Base-by-base conservation (phyloP, 768 basidiomycete species). In the Dioszegia crocea region DNA sequence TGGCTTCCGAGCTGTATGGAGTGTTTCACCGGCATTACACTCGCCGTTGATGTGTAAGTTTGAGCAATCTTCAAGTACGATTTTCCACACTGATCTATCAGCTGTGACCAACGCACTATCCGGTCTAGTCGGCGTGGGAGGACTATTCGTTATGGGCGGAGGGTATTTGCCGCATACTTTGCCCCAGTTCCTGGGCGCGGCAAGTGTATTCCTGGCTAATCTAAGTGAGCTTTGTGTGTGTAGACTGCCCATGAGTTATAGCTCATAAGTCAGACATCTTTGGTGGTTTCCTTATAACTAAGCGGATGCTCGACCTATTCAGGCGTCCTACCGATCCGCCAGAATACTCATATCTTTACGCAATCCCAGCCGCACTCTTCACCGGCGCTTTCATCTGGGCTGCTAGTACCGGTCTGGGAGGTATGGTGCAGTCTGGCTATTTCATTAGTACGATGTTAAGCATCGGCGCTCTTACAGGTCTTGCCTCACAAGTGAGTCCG, bases 251-350 rank as follows among this genome's bases (percentile, higher is more conserved):
- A 16, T 11, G 12, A 29, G 2, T 3, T 26, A 4, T 39, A 29
- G 19, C 41, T 52, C 14, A 57, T 44, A 40, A 2, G 19, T 12
- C 9, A 66, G 66, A 92, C 69, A 89, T 92, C 53, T 84, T 87
- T 33, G 90, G 90, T 27, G 90, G 90, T 43, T 91, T 91, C 67
- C 85, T 89, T 38, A 86, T 91, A 67, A 91, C 89, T 23, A 90
- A 90, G 76, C 85, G 89, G 41, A 92, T 92, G 90, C 79, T 92
- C 60, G 88, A 91, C 70, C 89, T 92, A 86, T 92, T 92, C 77
- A 88, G 88, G 78, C 85, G 90, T 62, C 85, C 85, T 14, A 85
- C 84, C 50, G 90, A 92, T 76, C 90, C 90, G 9, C 88, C 90
- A 4, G 90, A 92, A 71, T 91, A 91, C 76, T 83, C 86, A 1